phyloP scores from a whole-genome alignment of 805 yeast species.

The Tetrapisispora phaffii region DNA sequence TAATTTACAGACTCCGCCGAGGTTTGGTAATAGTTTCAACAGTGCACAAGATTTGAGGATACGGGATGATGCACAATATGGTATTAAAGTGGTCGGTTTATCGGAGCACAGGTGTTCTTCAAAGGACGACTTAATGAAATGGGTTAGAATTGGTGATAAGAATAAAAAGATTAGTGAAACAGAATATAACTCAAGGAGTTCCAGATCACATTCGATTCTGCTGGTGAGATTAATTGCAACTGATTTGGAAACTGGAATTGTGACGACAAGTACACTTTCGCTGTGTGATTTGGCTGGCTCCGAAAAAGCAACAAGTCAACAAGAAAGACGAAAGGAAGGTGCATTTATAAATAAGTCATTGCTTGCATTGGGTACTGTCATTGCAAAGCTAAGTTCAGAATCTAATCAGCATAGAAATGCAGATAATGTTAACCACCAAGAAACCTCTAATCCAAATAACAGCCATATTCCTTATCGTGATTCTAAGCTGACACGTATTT shows the following conservation, averaged over 20 bases:
- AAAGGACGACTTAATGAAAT: constrained; percentile 49
- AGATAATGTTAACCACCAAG: background rate
- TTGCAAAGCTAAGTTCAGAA: constrained; percentile 55
- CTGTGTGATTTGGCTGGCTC: constrained; percentile 95
- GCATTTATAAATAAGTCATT: constrained; percentile 85
- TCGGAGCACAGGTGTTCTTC: constrained; percentile 47
- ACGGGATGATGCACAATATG: constrained; percentile 64
- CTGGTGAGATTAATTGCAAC: constrained; percentile 48
- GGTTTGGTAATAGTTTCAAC: constrained; percentile 4
- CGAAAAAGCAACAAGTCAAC: constrained; percentile 60
- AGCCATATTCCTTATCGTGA: constrained; percentile 89
- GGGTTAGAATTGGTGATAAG: constrained; percentile 60
- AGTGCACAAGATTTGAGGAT: constrained; percentile 49
- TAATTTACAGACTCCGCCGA: constrained; percentile 8
- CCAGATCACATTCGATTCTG: constrained; percentile 86
- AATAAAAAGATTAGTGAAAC: constrained; percentile 78
- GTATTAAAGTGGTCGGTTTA: constrained; percentile 68
- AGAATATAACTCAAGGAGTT: constrained; percentile 77
- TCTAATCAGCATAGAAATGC: constrained; percentile 21
- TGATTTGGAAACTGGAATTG: constrained; percentile 32
- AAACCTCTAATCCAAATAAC: constrained; percentile 15
- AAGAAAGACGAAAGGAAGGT: constrained; percentile 87
- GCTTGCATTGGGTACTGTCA: constrained; percentile 85
- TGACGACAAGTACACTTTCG: constrained; percentile 52
- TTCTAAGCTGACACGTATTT: constrained; percentile 76